These are phyloP conservation scores for Aspergillus sp. DNA, from an alignment of 2,329 filamentous ascomycete species.

Conservation along the genomic window DNA sequence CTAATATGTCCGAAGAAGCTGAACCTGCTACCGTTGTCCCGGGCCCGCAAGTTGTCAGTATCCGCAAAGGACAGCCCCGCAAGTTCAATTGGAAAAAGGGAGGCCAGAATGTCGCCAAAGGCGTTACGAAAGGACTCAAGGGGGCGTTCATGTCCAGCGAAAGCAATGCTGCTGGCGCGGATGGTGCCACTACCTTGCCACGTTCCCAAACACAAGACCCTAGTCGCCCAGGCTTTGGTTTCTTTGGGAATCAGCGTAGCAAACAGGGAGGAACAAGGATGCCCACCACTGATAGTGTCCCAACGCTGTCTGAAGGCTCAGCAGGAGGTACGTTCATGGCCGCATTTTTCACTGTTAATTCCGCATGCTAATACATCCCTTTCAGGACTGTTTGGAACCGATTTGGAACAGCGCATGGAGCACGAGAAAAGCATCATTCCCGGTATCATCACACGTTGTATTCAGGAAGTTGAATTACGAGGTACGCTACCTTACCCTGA, in stretches of 20 bases:
- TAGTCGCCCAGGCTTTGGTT: conserved; percentile 64
- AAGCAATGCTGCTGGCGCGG: conserved; percentile 42
- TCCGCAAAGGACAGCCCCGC: conserved; percentile 88
- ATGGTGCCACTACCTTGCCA: conserved; percentile 31
- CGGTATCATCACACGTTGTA: conserved; percentile 85
- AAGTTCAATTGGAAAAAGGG: conserved; percentile 99
- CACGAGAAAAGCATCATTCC: conserved; percentile 88
- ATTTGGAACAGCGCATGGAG: conserved; percentile 80
- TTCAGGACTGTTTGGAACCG: conserved; percentile 77
- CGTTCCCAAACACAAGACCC: conserved; percentile 46
- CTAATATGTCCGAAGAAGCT: conserved; percentile 62
- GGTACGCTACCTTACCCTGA: conserved; percentile 48
- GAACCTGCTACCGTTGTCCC: conserved; percentile 60
- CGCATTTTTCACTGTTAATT: neutral
- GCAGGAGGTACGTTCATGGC: conserved; percentile 37
- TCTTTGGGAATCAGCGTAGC: conserved; percentile 60
- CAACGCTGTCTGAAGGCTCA: conserved; percentile 38
- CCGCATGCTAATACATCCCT: conserved; percentile 11
- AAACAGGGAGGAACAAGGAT: conserved; percentile 42
- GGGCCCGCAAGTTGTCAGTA: conserved; percentile 91
- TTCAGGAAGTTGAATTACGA: conserved; percentile 91
- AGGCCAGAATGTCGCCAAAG: conserved; percentile 88
- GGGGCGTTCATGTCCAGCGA: conserved; percentile 78
- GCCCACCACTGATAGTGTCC: conserved; percentile 45
- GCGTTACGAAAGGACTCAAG: conserved; percentile 90